These are phyloP conservation scores for Carex littledalei DNA, from an alignment of 176 grass and related monocot genomes.

Conservation along the genomic window DNA sequence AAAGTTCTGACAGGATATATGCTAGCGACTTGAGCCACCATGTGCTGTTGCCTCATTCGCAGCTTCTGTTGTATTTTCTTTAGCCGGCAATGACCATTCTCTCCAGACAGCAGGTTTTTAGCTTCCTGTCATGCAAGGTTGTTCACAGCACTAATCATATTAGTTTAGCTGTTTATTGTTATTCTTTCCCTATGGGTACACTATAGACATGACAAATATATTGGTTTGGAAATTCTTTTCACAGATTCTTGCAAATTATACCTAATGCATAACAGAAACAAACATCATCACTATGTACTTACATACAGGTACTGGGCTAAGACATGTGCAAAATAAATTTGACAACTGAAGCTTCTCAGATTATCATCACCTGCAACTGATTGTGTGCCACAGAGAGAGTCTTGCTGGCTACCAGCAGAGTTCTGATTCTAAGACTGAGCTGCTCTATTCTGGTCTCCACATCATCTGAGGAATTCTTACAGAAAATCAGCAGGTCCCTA, in stretches of 20 bases:
- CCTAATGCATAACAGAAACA: constrained; percentile 6
- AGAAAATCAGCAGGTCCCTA: constrained; percentile 31
- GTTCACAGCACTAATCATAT: not conserved
- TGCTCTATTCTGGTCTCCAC: constrained; percentile 36
- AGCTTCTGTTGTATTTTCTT: constrained; percentile 37
- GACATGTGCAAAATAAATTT: constrained; percentile 1
- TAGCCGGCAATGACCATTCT: constrained; percentile 56
- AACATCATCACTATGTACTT: not conserved
- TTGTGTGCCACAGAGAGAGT: constrained; percentile 21
- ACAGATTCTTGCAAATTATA: not conserved
- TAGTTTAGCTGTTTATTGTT: constrained; percentile 1
- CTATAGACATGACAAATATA: not conserved
- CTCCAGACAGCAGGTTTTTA: constrained; percentile 49
- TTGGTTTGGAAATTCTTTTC: not conserved
- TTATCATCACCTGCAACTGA: constrained; percentile 55
- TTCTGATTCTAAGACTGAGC: constrained; percentile 54
- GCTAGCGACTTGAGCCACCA: constrained; percentile 50
- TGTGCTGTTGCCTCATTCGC: constrained; percentile 57
- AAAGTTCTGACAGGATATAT: constrained; percentile 68
- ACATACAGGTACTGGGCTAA: not conserved
- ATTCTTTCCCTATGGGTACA: not conserved
- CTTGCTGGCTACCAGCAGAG: constrained; percentile 48
- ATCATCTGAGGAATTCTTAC: constrained; percentile 34
- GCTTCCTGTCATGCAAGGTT: constrained; percentile 48
- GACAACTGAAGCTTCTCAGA: not conserved